Conservation (phyloP, 2,329 filamentous ascomycete genomes). For the Xylaria sp. region DNA sequence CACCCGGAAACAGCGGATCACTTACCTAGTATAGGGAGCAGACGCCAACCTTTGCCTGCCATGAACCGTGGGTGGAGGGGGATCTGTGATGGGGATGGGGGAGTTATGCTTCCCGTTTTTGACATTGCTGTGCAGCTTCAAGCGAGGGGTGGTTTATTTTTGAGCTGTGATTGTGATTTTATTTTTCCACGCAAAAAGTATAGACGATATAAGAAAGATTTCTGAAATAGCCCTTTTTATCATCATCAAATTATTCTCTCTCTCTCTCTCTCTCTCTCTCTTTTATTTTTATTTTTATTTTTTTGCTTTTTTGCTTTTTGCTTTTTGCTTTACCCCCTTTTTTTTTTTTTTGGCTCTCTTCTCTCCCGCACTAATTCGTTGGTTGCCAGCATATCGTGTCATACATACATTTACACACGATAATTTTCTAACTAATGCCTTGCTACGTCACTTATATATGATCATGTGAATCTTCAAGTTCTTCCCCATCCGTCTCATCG, state of each 20-base stretch:
- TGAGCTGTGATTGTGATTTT: too few relatives aligned
- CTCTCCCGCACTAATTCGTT: not conserved
- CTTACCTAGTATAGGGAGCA: slow-evolving; percentile 11
- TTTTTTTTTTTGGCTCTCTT: too few relatives aligned
- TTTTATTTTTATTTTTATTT: not conserved
- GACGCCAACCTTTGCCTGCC: not conserved
- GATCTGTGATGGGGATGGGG: not conserved
- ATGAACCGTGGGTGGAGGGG: slow-evolving; percentile 8
- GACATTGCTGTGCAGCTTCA: not conserved
- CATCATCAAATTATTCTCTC: not conserved
- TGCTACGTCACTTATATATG: slow-evolving; percentile 36
- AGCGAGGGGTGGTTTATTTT: not conserved
- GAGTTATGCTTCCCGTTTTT: not conserved
- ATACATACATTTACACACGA: slow-evolving; percentile 5
- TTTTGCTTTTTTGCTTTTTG: too few relatives aligned
- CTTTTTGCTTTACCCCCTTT: too few relatives aligned
- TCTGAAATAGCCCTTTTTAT: too few relatives aligned
- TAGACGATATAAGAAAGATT: too few relatives aligned
- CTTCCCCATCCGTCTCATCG: slow-evolving; percentile 14
- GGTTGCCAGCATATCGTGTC: slow-evolving; percentile 1
- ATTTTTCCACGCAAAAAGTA: too few relatives aligned
- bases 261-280: not conserved
- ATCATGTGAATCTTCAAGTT: slow-evolving; percentile 37
- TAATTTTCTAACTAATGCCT: slow-evolving; percentile 7
- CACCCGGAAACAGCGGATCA: slow-evolving; percentile 27